phyloP scores from a whole-genome alignment of 2,329 filamentous ascomycete genomes.

The Aspergillus eucalypticola region DNA sequence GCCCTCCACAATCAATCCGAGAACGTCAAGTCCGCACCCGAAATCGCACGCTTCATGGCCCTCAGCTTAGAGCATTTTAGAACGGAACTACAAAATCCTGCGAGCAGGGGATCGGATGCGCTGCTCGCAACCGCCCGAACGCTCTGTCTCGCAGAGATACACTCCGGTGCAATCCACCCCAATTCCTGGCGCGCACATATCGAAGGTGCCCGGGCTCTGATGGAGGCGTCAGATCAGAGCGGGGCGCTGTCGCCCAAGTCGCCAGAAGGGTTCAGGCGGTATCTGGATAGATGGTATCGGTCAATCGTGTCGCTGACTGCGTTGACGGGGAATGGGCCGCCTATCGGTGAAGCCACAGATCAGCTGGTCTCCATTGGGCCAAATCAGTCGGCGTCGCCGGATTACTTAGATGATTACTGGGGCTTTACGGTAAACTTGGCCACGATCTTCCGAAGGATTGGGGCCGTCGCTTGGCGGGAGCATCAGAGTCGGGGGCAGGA shows the following conservation, averaged over 20 bases:
- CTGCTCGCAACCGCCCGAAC: constrained; percentile 46
- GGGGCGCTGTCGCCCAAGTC: constrained; percentile 26
- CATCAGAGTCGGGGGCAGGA: constrained; percentile 20
- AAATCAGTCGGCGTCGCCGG: constrained; percentile 20
- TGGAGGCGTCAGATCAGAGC: constrained; percentile 28
- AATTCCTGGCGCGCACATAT: constrained; percentile 48
- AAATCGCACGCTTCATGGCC: constrained; percentile 42
- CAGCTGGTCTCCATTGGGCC: constrained; percentile 17
- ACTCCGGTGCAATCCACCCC: constrained; percentile 42
- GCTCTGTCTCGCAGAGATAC: constrained; percentile 46
- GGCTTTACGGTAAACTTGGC: constrained; percentile 44
- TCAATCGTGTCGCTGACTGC: constrained; percentile 46
- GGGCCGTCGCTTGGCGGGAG: constrained; percentile 37
- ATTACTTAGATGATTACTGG: constrained; percentile 47
- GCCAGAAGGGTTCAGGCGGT: constrained; percentile 37
- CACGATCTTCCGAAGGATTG: constrained; percentile 42
- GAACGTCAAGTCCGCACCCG: constrained; percentile 38
- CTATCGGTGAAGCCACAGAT: constrained; percentile 31
- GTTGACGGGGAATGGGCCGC: constrained; percentile 41
- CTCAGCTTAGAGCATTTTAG: constrained; percentile 46
- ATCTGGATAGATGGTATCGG: constrained; percentile 44
- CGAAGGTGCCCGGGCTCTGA: constrained; percentile 43
- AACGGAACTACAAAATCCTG: constrained; percentile 39
- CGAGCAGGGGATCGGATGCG: constrained; percentile 34
- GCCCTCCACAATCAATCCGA: constrained; percentile 39